phyloP scores from a whole-genome alignment of 108 stramenopile species.

The Stephanodiscus minutulus region DNA sequence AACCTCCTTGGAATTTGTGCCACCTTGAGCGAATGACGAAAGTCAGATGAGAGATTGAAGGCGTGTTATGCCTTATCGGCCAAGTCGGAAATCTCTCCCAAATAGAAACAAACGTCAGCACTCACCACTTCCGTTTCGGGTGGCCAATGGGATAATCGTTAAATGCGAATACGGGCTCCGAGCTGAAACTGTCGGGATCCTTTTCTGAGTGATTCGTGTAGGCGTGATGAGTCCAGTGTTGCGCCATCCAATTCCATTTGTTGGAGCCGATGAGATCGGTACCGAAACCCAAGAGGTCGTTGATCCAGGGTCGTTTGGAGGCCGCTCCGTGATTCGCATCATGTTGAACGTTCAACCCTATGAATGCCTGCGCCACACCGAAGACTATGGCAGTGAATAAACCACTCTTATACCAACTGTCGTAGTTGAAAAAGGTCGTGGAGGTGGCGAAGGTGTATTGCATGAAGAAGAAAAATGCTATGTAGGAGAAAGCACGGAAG shows the following conservation, averaged over 20 bases:
- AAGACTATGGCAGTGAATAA: slow-evolving; percentile 69
- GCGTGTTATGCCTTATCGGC: background rate
- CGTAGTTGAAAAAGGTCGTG: slow-evolving; percentile 28
- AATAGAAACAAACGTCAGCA: background rate
- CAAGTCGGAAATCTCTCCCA: background rate
- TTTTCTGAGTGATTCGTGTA: slow-evolving; percentile 85
- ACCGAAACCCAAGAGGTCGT: slow-evolving; percentile 85
- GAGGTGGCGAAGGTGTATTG: slow-evolving; percentile 66
- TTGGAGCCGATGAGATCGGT: slow-evolving; percentile 87
- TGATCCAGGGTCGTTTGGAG: slow-evolving; percentile 77
- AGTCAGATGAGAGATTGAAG: background rate
- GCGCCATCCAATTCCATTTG: slow-evolving; percentile 91
- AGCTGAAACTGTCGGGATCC: slow-evolving; percentile 84
- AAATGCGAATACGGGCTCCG: slow-evolving; percentile 87
- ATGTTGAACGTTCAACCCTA: slow-evolving; percentile 94
- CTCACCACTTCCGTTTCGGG: slow-evolving; percentile 57
- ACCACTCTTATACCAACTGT: slow-evolving; percentile 37
- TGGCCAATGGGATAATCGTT: slow-evolving; percentile 83
- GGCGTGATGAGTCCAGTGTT: slow-evolving; percentile 89
- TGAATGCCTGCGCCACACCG: slow-evolving; percentile 78
- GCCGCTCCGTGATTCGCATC: slow-evolving; percentile 96
- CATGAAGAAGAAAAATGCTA: slow-evolving; percentile 67
- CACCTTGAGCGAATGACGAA: background rate
- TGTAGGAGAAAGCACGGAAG: slow-evolving; percentile 71
- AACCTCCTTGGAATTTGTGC: slow-evolving; percentile 81